Evolutionary conservation across 2,329 filamentous ascomycete species (phyloP).

Genomic region (Penicillium sp.): DNA sequence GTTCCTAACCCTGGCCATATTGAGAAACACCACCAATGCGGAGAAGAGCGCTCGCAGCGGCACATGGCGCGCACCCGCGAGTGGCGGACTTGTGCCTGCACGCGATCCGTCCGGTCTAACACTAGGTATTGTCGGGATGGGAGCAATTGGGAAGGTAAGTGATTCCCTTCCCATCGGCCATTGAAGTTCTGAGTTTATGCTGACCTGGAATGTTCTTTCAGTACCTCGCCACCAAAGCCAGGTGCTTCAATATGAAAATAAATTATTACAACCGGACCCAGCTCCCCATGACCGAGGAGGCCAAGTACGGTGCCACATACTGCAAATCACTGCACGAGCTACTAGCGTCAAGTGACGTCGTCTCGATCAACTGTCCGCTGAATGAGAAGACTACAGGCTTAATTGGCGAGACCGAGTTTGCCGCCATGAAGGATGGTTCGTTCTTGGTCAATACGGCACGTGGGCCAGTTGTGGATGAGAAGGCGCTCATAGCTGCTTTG

Average conservation of each 20-base stretch:
- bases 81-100: conserved; percentile 35
- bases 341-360: conserved; percentile 45
- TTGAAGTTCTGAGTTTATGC: no score
- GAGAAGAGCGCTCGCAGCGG: conserved; percentile 45
- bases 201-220: no score
- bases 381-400: conserved; percentile 46
- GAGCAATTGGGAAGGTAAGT: conserved; percentile 50
- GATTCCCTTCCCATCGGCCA: no score
- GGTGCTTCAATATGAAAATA: conserved; percentile 50
- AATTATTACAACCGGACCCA: conserved; percentile 50
- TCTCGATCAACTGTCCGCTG: conserved; percentile 56
- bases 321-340: conserved; percentile 45
- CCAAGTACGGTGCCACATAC: conserved; percentile 41
- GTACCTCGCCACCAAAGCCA: conserved; percentile 46
- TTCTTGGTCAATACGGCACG: conserved; percentile 55
- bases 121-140: conserved; percentile 56
- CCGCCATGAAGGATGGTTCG: conserved; percentile 49
- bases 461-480: conserved; percentile 51
- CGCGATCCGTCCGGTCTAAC: conserved; percentile 51
- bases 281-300: conserved; percentile 41
- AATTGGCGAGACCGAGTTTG: conserved; percentile 47
- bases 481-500: conserved; percentile 48
- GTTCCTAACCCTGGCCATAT: neutral
- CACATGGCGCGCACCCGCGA: conserved; percentile 37
- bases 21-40: neutral